Evolutionary conservation across 208 protist genomes (phyloP), one percentile per base, ranked within the genome.

Genomic region (Crithidia sp.): DNA sequence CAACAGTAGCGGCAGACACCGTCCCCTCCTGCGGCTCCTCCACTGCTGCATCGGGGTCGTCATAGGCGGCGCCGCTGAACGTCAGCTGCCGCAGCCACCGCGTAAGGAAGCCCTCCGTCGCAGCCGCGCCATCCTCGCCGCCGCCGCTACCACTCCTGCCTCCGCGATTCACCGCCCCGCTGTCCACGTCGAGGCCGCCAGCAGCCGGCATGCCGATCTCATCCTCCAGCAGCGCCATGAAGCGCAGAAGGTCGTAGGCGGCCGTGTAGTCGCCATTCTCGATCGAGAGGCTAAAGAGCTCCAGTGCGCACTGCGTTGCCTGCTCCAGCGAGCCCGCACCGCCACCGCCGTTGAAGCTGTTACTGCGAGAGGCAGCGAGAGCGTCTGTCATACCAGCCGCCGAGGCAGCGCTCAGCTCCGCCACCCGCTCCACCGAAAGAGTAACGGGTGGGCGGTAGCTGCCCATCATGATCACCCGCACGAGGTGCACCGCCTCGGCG

Each of bases 171-270:
- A 36, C 13, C 10, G 40, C 61, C 10, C 61, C 61, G 16, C 36
- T 36, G 3, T 67, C 62, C 12, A 55, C 2, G 37, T 68, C 69
- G 16, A 53, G 7, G 28, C 71, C 54, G 17, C 52, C 61, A 3
- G 75, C 71, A 0, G 59, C 74, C 0, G 84, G 81, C 54, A 89
- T 67, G 40, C 64, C 71, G 36, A 87, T 71, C 59, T 92, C 82
- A 57, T 79, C 67, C 39, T 80, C 77, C 45, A 95, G 43, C n/a
- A 92, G 82, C 12, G 87, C 81, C 52, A 85, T 69, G 71, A 95
- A 95, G 47, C 87, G 87, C 65, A 95, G 72, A 19, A 95, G 76
- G 19, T 92, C 85, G 68, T 88, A 86, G 53, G 88, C 82, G 37
- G 85, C 62, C 10, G 62, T 53, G 73, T 87, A 83, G 50, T 82